These are phyloP conservation scores for Orbilia ellipsospora DNA, from an alignment of 2,329 filamentous ascomycete genomes.

Conservation along the genomic window DNA sequence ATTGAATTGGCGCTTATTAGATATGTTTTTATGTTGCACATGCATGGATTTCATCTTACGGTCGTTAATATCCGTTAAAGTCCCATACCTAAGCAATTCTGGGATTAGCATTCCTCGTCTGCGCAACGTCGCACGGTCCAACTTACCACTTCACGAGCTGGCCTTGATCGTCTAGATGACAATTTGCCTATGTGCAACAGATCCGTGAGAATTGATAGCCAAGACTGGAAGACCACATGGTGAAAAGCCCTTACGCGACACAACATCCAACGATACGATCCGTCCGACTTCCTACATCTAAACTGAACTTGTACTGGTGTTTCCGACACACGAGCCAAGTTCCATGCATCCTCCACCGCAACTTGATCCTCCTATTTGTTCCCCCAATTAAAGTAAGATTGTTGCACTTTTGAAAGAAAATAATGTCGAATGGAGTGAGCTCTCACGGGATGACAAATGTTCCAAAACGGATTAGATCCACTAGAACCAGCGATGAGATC, in stretches of 20 bases:
- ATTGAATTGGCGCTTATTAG: conserved; percentile 6
- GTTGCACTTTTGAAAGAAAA: conserved; percentile 6
- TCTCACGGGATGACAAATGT: conserved; percentile 51
- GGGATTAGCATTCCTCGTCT: neutral
- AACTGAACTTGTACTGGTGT: conserved; percentile 75
- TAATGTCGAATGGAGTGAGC: neutral
- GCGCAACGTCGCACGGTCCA: neutral
- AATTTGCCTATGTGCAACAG: conserved; percentile 36
- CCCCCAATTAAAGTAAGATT: neutral
- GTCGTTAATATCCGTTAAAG: conserved; percentile 47
- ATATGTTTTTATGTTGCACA: neutral
- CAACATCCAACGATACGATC: conserved; percentile 82
- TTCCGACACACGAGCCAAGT: conserved; percentile 67
- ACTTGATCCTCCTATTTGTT: conserved; percentile 41
- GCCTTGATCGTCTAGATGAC: conserved; percentile 29
- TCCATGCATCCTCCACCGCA: conserved; percentile 48
- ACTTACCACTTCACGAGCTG: conserved; percentile 40
- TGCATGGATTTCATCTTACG: conserved; percentile 28
- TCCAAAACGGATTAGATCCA: conserved; percentile 41
- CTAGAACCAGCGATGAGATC: conserved; percentile 11
- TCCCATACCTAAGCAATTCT: conserved; percentile 42
- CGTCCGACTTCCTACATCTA: conserved; percentile 73
- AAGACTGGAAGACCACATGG: too few relatives aligned
- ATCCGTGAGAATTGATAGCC: neutral
- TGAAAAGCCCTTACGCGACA: conserved; percentile 66